These are phyloP conservation scores for Oenanthe sinensis DNA, from an alignment of 129 eudicot genomes.

Conservation along the genomic window DNA sequence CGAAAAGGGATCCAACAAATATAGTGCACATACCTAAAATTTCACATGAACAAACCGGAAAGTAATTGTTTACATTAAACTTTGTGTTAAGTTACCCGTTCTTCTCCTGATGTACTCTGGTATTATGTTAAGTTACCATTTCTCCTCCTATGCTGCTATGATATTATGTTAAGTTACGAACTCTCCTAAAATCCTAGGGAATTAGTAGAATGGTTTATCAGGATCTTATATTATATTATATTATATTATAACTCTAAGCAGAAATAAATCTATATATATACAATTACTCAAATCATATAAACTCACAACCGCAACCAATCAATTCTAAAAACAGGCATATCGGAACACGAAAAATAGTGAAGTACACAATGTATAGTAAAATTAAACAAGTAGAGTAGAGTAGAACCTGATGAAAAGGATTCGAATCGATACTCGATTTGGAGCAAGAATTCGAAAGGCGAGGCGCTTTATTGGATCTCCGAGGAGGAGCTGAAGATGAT, in stretches of 20 bases:
- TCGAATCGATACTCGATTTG: slow-evolving; percentile 18
- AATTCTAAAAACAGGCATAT: too few relatives aligned
- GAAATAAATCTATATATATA: not conserved
- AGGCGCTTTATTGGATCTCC: slow-evolving; percentile 36
- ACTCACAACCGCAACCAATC: too few relatives aligned
- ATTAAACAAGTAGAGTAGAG: not conserved
- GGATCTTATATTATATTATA: too few relatives aligned
- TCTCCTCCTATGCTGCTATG: too few relatives aligned
- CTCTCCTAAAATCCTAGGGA: too few relatives aligned
- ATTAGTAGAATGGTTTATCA: too few relatives aligned
- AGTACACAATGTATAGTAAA: not conserved
- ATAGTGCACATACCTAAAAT: not conserved
- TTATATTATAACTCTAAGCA: not conserved
- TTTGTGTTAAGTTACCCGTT: too few relatives aligned
- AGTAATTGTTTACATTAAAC: too few relatives aligned
- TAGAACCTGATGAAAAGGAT: slow-evolving; percentile 28
- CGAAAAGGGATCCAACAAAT: not conserved
- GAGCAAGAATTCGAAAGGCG: slow-evolving; percentile 37
- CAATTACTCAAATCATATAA: not conserved
- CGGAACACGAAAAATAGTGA: not conserved
- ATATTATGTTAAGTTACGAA: too few relatives aligned
- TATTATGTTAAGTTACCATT: too few relatives aligned
- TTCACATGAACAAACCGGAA: too few relatives aligned
- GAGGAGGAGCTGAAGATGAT: slow-evolving; percentile 19
- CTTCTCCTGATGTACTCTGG: too few relatives aligned